phyloP scores from a whole-genome alignment of 331 rosid genomes.

The Rhamnella rubrinervis region DNA sequence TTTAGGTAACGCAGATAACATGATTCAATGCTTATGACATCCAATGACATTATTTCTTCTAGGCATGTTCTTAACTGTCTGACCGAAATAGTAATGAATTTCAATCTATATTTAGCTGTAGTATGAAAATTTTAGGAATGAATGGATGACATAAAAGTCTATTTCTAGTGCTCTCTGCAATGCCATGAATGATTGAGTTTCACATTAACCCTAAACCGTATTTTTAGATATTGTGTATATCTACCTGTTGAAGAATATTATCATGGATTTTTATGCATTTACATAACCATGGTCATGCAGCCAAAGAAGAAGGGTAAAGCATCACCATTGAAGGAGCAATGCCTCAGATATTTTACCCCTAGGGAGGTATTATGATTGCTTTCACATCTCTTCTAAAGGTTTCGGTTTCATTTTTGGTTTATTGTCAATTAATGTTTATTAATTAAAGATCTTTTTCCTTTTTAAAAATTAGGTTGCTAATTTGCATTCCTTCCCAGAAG shows the following conservation, averaged over 20 bases:
- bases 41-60: not conserved
- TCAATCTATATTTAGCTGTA: not conserved
- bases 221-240: not conserved
- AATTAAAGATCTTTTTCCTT: not conserved
- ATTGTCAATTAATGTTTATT: slow-evolving; percentile 4
- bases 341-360: slow-evolving; percentile 81
- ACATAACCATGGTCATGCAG: slow-evolving; percentile 45
- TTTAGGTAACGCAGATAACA: not conserved
- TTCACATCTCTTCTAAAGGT: not conserved
- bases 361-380: slow-evolving; percentile 63
- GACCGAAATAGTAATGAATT: not conserved
- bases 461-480: slow-evolving; percentile 68
- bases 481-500: slow-evolving; percentile 78
- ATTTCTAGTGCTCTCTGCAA: not conserved
- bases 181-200: not conserved
- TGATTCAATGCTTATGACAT: not conserved
- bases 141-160: not conserved
- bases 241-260: not conserved
- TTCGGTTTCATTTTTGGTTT: not conserved
- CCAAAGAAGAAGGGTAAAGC: slow-evolving; percentile 65
- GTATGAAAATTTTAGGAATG: not conserved
- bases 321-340: slow-evolving; percentile 61
- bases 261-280: slow-evolving; percentile 5
- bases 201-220: not conserved
- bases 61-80: not conserved